phyloP scores from a whole-genome alignment of 805 yeast genomes.

The Blastobotrys americana region DNA sequence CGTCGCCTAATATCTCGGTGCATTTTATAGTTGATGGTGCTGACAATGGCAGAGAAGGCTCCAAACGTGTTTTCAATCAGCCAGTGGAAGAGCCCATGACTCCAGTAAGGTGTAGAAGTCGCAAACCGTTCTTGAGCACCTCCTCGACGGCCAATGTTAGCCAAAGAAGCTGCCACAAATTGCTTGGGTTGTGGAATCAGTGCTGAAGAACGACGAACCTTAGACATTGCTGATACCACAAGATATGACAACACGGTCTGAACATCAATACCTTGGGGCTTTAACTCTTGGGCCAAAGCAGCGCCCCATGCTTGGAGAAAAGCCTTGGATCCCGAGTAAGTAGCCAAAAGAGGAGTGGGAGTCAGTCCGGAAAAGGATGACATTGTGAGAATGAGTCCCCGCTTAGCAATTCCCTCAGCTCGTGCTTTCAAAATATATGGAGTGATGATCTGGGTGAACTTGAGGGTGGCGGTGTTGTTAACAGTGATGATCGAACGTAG shows the following conservation, averaged over 20 bases:
- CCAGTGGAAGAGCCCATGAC: slow-evolving; percentile 90
- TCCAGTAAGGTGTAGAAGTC: slow-evolving; percentile 86
- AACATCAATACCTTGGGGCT: slow-evolving; percentile 66
- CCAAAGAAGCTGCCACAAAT: slow-evolving; percentile 70
- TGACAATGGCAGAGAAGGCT: slow-evolving; percentile 65
- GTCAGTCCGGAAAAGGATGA: slow-evolving; percentile 94
- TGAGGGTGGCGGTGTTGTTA: slow-evolving; percentile 77
- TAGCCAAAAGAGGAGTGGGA: slow-evolving; percentile 88
- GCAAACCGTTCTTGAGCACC: slow-evolving; percentile 91
- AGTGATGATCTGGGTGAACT: slow-evolving; percentile 69
- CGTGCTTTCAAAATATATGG: slow-evolving; percentile 58
- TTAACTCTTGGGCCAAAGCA: slow-evolving; percentile 81
- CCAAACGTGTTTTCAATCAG: slow-evolving; percentile 70
- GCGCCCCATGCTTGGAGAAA: slow-evolving; percentile 90
- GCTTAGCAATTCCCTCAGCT: slow-evolving; percentile 25
- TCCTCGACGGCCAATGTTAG: slow-evolving; percentile 67
- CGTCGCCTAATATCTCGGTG: slow-evolving; percentile 74
- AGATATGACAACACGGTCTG: slow-evolving; percentile 79
- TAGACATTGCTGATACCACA: slow-evolving; percentile 94
- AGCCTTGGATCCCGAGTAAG: slow-evolving; percentile 93
- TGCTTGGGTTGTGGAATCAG: slow-evolving; percentile 73
- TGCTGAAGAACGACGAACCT: slow-evolving; percentile 67
- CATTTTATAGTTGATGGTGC: slow-evolving; percentile 61
- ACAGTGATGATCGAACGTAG: slow-evolving; percentile 73
- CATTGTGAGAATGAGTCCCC: slow-evolving; percentile 82